A percentile compares a stretch with the other conserved stretches of the same genome.
phyloP scores from a whole-genome alignment of 352 stramenopile species.

The Phytophthora boehmeriae region DNA sequence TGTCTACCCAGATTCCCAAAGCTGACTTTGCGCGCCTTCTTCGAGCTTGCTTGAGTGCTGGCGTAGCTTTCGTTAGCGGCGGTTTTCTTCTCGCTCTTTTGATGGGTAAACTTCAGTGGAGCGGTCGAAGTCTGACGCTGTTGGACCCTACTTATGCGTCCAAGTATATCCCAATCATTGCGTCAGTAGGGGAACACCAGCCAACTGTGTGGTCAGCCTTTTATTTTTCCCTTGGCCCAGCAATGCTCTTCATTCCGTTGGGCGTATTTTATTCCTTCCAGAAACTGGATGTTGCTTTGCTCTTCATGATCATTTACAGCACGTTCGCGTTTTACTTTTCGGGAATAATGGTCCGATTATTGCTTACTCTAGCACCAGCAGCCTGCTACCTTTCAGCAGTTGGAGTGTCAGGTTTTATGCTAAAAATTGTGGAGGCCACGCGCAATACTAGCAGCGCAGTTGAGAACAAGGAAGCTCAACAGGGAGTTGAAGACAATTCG shows the following conservation, averaged over 20 bases:
- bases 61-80: constrained; percentile 39
- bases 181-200: constrained; percentile 94
- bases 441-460: constrained; percentile 10
- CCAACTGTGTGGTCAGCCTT: constrained; percentile 92
- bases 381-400: constrained; percentile 90
- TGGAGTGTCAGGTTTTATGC: constrained; percentile 74
- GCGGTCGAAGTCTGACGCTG: constrained; percentile 90
- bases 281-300: constrained; percentile 57
- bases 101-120: constrained; percentile 89
- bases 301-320: constrained; percentile 94
- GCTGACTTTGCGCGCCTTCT: constrained; percentile 56
- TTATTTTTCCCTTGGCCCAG: constrained; percentile 92
- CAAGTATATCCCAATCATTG: constrained; percentile 97
- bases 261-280: constrained; percentile 90
- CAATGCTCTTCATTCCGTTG: constrained; percentile 88
- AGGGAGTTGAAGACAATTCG: neutral
- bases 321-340: constrained; percentile 93
- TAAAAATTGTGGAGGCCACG: constrained; percentile 40
- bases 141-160: constrained; percentile 93
- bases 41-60: constrained; percentile 37
- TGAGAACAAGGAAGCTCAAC: constrained; percentile 3
- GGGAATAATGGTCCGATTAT: constrained; percentile 92
- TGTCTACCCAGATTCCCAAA: constrained; percentile 54
- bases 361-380: constrained; percentile 91
- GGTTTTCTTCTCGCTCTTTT: constrained; percentile 59